Evolutionary conservation across 495 filamentous ascomycete genomes (phyloP), one percentile per base, ranked within the genome.

Genomic region (Daldinia caldariorum): DNA sequence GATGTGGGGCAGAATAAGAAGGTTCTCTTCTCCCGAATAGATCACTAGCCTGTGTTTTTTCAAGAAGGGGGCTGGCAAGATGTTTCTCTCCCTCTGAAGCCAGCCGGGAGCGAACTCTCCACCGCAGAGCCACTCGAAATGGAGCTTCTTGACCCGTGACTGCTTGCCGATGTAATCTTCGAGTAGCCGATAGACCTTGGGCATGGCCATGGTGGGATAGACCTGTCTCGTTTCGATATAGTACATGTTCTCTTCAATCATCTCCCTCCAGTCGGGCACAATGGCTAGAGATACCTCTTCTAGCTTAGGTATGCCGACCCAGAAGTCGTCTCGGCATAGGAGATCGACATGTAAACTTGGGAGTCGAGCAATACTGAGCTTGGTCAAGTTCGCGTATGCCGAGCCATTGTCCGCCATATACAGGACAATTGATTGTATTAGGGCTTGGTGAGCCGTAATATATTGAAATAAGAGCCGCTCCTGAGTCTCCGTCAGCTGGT

Each of bases 401-500:
- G 31, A 18, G 6, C 76, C 67, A 34, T 86, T 86, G 58, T 87
- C 85, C 4, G 84, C 78, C n/a, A n/a, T n/a, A n/a, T n/a, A n/a
- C n/a, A n/a, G n/a, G n/a, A n/a, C n/a, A n/a, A n/a, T n/a, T n/a
- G n/a, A n/a, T n/a, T n/a, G n/a, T n/a, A n/a, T n/a, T 45, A 89
- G 86, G 4, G 86, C 87, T 22, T 79, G 69, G 63, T 89, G 86
- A 6, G 87, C 86, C 82, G 86, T 86, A 31, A 85, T 80, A 16
- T 83, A 84, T 69, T 89, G 85, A 26, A 85, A 73, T 9, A 89
- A 70, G 84, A 87, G 86, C 69, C 88, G 84, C 39, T 77, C 82
- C 74, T 89, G 87, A 6, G 82, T 73, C n/a, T 77, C 77, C 2
- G 81, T 83, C 4, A 88, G 77, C 16, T 32, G 58, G 10, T 62